Evolutionary conservation across 257 asterid genomes (phyloP), one percentile per base, ranked within the genome.

Genomic region (Ilex asprella): DNA sequence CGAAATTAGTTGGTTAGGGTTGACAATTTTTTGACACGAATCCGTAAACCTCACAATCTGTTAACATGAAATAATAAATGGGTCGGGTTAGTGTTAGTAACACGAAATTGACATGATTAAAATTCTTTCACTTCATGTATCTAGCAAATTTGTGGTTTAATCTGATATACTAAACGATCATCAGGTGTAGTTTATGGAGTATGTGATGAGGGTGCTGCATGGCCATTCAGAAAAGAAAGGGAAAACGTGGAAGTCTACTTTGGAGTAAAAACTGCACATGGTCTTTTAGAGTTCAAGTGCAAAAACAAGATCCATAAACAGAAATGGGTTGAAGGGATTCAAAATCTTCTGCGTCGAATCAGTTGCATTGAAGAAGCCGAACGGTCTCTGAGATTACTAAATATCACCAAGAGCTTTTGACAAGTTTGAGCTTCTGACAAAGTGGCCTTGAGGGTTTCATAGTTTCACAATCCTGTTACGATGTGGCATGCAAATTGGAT

Each of bases 201-300:
- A 32, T 78, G 85, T 39, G 79, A 85, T 39, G 86, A 78, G 68
- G 80, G 76, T 55, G 77, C 67, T 7, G 77, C 73, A 35, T 83
- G 86, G 90, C 84, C 94, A 51, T 83, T 85, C 72, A 80, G 64
- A 56, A 87, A 81, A 73, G 94, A 79, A 69, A 76, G 76, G 68
- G 91, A 80, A 62, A 78, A 78, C 30, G 50, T 64, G 73, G 97
- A 87, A 74, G 67, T 83, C 39, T 77, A 79, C 73, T 84, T 90
- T 43, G 94, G 95, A 58, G 85, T 83, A 43, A 87, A 77, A 76
- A 87, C 97, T 51, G 82, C 83, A 55, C 86, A 70, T 58, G 94
- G 92, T 6, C 81, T 90, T 49, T 35, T 83, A 71, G 95, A 85
- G 79, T 90, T 87, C 77, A 90, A 87, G 77, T 90, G 95, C 83